These are phyloP conservation scores for Crithidia acanthocephali DNA, from an alignment of 208 protist species.

Conservation along the genomic window DNA sequence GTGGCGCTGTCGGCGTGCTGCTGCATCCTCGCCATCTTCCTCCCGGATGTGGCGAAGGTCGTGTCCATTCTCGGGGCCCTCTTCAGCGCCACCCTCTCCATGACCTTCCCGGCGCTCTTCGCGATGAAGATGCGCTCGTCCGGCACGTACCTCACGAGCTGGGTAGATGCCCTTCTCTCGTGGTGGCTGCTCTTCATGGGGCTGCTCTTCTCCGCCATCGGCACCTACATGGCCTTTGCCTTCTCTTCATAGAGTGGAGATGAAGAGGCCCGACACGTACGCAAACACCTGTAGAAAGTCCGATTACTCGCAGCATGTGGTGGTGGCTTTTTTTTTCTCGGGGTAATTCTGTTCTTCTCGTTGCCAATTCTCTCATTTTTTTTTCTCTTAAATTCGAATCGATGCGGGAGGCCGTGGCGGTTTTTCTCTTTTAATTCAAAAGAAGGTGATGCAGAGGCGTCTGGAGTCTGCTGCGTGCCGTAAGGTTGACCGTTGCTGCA, in stretches of 20 bases:
- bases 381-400: too few species aligned
- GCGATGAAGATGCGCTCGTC: constrained; percentile 67
- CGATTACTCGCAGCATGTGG: too few species aligned
- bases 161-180: constrained; percentile 45
- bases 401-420: too few species aligned
- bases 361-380: too few species aligned
- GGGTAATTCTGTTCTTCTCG: too few species aligned
- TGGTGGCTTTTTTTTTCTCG: too few species aligned
- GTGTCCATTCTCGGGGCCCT: constrained; percentile 71
- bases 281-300: background rate
- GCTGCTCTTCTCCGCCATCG: constrained; percentile 55
- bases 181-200: constrained; percentile 54
- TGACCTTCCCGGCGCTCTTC: constrained; percentile 81
- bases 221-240: constrained; percentile 60
- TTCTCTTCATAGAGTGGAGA: constrained; percentile 22
- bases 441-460: too few species aligned
- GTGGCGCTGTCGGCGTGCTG: constrained; percentile 40
- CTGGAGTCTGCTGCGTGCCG: too few species aligned
- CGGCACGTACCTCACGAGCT: constrained; percentile 62
- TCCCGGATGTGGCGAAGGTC: constrained; percentile 68
- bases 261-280: background rate
- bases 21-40: constrained; percentile 59
- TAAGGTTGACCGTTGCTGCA: too few species aligned
- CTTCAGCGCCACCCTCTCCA: constrained; percentile 80
- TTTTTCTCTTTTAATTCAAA: too few species aligned